phyloP scores from a whole-genome alignment of 257 asterid genomes.

The Penstemon barbatus region DNA sequence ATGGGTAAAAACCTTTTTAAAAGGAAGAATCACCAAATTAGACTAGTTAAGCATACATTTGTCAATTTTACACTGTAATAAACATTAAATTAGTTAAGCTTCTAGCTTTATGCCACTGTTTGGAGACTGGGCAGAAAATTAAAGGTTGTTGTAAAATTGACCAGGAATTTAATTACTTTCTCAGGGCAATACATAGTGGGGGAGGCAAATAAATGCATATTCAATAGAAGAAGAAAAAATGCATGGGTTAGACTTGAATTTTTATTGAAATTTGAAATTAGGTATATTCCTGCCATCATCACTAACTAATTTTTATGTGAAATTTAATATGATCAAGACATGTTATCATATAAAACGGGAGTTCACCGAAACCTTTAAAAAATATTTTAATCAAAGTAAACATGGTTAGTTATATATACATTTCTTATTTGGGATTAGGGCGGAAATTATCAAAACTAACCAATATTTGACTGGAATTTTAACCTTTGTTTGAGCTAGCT shows the following conservation, averaged over 20 bases:
- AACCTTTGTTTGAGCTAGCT: too few species aligned
- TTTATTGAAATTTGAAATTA: constrained; percentile 1
- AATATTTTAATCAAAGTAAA: too few species aligned
- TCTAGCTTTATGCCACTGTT: not conserved
- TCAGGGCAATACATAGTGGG: not conserved
- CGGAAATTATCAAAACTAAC: too few species aligned
- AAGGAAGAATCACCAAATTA: not conserved
- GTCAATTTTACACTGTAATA: not conserved
- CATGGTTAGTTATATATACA: too few species aligned
- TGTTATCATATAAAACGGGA: too few species aligned
- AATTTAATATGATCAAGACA: too few species aligned
- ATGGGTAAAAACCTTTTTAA: not conserved
- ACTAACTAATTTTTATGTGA: not conserved
- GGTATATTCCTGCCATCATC: constrained; percentile 2
- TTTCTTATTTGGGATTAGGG: too few species aligned
- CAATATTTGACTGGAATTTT: too few species aligned
- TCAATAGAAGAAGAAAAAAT: too few species aligned
- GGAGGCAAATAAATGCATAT: not conserved
- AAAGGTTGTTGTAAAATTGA: not conserved
- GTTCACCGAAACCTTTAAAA: too few species aligned
- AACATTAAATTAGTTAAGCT: not conserved
- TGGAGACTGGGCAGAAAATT: not conserved
- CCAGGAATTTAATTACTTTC: constrained; percentile 1
- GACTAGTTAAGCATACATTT: not conserved
- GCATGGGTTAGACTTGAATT: too few species aligned